These are phyloP conservation scores for Lactifluus pinguis DNA, from an alignment of 768 basidiomycete genomes.

Conservation along the genomic window DNA sequence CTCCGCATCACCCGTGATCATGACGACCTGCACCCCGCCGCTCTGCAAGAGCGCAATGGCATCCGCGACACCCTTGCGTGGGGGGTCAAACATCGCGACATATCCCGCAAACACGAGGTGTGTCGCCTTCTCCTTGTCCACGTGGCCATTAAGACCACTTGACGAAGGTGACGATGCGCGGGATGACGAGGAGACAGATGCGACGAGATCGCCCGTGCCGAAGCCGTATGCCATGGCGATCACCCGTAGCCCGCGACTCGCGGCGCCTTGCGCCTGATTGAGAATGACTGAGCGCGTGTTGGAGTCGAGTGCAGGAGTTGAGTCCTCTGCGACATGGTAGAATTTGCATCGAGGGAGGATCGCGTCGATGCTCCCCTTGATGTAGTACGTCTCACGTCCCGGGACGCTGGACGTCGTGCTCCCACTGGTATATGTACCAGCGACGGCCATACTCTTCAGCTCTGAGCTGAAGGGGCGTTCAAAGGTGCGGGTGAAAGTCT, in stretches of 20 bases:
- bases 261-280: slow-evolving; percentile 60
- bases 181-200: slow-evolving; percentile 16
- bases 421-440: slow-evolving; percentile 48
- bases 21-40: slow-evolving; percentile 91
- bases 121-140: slow-evolving; percentile 25
- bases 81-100: slow-evolving; percentile 93
- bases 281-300: slow-evolving; percentile 60
- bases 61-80: slow-evolving; percentile 86
- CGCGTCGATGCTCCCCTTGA: slow-evolving; percentile 87
- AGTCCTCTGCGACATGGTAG: slow-evolving; percentile 85
- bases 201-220: slow-evolving; percentile 40
- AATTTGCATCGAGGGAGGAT: slow-evolving; percentile 80
- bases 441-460: slow-evolving; percentile 87
- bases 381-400: slow-evolving; percentile 71
- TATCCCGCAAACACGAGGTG: slow-evolving; percentile 87
- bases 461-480: slow-evolving; percentile 93
- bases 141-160: slow-evolving; percentile 24
- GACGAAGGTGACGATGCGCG: slow-evolving; percentile 22
- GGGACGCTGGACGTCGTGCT: slow-evolving; percentile 25
- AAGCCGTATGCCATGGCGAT: slow-evolving; percentile 89
- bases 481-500: slow-evolving; percentile 62
- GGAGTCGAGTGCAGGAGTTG: slow-evolving; percentile 70
- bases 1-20: slow-evolving; percentile 97
- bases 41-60: slow-evolving; percentile 72
- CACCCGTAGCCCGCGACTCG: slow-evolving; percentile 72